Conservation (phyloP, 2,329 filamentous ascomycete species). For the Fusarium sterilihyphosum region DNA sequence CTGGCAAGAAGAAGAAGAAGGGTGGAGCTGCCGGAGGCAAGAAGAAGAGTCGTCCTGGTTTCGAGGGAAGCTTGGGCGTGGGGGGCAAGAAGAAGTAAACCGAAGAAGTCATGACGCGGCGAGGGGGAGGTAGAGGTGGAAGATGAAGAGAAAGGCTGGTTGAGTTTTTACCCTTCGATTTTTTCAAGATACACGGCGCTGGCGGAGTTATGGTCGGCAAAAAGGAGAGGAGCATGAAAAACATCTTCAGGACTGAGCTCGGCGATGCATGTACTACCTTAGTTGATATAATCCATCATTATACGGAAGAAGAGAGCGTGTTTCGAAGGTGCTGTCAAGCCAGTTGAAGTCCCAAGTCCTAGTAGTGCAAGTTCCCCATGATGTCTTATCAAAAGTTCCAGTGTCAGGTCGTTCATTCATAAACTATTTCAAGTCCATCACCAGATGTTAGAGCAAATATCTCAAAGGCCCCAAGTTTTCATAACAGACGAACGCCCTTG, state of each 20-base stretch:
- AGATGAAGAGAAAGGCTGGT: conserved; percentile 22
- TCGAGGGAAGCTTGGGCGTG: conserved; percentile 73
- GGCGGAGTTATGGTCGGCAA: conserved; percentile 38
- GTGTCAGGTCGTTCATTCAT: not conserved
- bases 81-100: conserved; percentile 60
- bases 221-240: conserved; percentile 17
- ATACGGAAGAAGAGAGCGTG: conserved; percentile 21
- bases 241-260: conserved; percentile 10
- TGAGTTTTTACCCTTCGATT: conserved; percentile 22
- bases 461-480: not conserved
- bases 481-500: conserved; percentile 19
- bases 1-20: conserved; percentile 66
- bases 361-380: not conserved
- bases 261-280: not conserved
- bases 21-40: conserved; percentile 44
- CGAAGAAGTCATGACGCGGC: not conserved
- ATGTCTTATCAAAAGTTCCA: not conserved
- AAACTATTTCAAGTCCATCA: not conserved
- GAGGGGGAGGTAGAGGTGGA: not conserved
- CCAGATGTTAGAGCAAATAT: not conserved
- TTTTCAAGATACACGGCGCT: conserved; percentile 39
- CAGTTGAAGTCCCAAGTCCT: not conserved
- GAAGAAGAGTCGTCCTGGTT: conserved; percentile 68
- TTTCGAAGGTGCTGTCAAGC: conserved; percentile 1
- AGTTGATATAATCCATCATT: conserved; percentile 20